Base-by-base conservation (phyloP, 2,329 filamentous ascomycete genomes). In the Curvularia hawaiiensis region DNA sequence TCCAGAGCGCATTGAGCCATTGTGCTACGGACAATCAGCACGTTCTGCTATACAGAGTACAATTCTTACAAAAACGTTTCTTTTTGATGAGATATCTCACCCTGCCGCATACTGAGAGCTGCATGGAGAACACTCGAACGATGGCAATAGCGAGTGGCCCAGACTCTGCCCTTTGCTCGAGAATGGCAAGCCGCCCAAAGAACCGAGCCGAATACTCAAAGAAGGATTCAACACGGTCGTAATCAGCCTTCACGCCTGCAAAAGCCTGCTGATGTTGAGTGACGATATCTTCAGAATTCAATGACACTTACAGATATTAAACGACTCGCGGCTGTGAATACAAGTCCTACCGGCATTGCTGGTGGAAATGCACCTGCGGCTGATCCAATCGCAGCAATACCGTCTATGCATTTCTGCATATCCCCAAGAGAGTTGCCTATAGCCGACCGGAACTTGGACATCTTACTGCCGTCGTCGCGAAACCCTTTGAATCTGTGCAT, bases 171-270 rank as follows among this genome's bases (percentile, higher is more conserved):
- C 73, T 63, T 0, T 61, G 65, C 56, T 78, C 71, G 0, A 79
- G 40, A 8, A 78, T 70, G 0, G 70, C 67, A 1, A 78, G 68
- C 1, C 76, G 68, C 26, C 70, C 61, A 4, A 79, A 62, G 24
- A 79, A 78, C 6, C 72, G 73, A 47, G 73, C 73, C 65, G 78
- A 77, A 10, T 74, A 69, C 1, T 75, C 69, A 49, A 79, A 79
- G 50, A 79, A 79, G 4, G 68, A 67, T n/a, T 74, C 65, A 0
- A 79, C 67, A 2, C 74, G 63, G 26, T 79, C 76, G 35, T 78
- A 79, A 41, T 79, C 77, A 0, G 73, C 75, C 0, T 68, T 73
- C 0, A 77, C 74, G 6, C 59, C 60, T 16, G 67, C 69, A 12
- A 66, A 78, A 67, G 76, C 65, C 64, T 68, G 16, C 4, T 22